Evolutionary conservation across 495 filamentous ascomycete species (phyloP).

Genomic region (Immersiella caudata): DNA sequence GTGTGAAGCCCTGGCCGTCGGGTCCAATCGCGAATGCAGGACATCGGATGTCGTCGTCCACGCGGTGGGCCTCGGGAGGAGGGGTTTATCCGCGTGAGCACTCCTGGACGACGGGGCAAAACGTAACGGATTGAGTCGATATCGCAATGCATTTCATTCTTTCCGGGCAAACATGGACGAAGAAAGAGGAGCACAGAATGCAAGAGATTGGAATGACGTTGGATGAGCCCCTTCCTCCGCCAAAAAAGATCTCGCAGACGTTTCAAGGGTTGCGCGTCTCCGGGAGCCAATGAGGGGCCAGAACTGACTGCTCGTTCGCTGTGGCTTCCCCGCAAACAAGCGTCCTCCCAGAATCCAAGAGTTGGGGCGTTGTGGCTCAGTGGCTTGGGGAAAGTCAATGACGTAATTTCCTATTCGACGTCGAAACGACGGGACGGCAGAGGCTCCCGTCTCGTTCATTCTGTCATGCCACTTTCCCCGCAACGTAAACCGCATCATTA

Average conservation of each 20-base stretch:
- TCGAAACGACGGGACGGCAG: neutral
- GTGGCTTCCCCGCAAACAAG: neutral
- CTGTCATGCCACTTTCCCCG: neutral
- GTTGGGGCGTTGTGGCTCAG: neutral
- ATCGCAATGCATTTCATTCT: neutral
- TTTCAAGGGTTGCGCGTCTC: neutral
- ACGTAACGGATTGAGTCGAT: conserved; percentile 4
- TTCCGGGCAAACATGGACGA: neutral
- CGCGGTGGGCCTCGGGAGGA: neutral
- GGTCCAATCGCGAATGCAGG: neutral
- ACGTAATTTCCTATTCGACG: neutral
- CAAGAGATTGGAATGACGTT: neutral
- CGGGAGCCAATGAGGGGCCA: neutral
- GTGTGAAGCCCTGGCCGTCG: conserved; percentile 2
- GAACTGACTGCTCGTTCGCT: neutral
- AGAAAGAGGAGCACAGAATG: neutral
- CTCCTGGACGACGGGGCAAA: neutral
- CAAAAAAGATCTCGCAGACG: neutral
- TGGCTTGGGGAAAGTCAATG: neutral
- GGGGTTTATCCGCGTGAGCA: neutral
- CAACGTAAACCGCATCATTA: neutral
- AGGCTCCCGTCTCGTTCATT: neutral
- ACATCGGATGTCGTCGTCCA: neutral
- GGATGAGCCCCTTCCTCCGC: neutral
- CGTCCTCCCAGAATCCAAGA: neutral